Conservation (phyloP, 1,284 basidiomycete species). For the Naganishia cerealis region DNA sequence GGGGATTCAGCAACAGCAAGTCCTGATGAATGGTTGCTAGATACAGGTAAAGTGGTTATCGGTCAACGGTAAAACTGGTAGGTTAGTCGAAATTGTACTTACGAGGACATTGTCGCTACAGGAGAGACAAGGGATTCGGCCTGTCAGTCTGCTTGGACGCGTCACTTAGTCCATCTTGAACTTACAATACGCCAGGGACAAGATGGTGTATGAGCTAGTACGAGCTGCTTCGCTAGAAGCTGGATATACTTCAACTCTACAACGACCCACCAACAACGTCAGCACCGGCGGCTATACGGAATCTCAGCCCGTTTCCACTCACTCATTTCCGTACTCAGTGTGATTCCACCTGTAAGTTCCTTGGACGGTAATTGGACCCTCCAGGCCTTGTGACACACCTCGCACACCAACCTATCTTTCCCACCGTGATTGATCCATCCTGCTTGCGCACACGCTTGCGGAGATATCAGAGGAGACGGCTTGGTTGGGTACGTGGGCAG, state of each 20-base stretch:
- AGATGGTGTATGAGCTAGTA: constrained; percentile 10
- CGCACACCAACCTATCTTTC: constrained; percentile 15
- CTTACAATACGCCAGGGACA: constrained; percentile 26
- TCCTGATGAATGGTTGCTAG: constrained; percentile 19
- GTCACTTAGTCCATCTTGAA: not conserved
- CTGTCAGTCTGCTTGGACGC: not conserved
- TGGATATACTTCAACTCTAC: constrained; percentile 11
- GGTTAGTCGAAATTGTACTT: not conserved
- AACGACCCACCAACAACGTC: not conserved
- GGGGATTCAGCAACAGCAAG: constrained; percentile 16
- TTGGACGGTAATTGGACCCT: constrained; percentile 14
- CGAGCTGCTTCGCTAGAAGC: constrained; percentile 15
- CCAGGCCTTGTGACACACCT: constrained; percentile 23
- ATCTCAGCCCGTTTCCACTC: not conserved
- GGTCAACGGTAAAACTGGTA: not conserved
- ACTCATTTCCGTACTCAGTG: constrained; percentile 11
- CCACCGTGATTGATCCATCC: constrained; percentile 25
- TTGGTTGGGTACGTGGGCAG: constrained; percentile 16
- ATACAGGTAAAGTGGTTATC: not conserved
- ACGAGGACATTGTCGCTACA: constrained; percentile 25
- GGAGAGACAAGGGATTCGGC: not conserved
- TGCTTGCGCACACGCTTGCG: constrained; percentile 24
- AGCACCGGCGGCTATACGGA: not conserved
- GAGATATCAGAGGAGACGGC: constrained; percentile 3
- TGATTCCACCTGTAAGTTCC: constrained; percentile 1